phyloP scores from a whole-genome alignment of 495 filamentous ascomycete genomes.

The Extremus antarcticus region DNA sequence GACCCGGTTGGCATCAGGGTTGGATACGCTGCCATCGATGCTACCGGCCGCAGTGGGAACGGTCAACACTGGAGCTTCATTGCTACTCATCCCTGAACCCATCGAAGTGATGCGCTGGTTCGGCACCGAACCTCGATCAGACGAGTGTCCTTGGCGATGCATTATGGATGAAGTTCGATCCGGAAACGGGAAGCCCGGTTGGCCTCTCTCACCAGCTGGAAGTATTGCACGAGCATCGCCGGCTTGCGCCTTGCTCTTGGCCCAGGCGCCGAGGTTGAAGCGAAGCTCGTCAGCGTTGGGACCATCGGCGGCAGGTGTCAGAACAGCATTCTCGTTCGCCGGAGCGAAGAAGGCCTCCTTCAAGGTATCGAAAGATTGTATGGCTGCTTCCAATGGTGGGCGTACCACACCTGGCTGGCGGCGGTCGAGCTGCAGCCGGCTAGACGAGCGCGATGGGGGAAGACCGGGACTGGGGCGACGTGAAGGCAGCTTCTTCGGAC shows the following conservation, averaged over 20 bases:
- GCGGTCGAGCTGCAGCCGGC: conserved; percentile 2
- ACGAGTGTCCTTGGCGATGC: not conserved
- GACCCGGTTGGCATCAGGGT: not conserved
- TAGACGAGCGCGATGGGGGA: not conserved
- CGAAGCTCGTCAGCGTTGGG: conserved; percentile 1
- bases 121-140: not conserved
- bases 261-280: conserved; percentile 9
- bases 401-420: not conserved
- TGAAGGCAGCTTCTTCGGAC: conserved; percentile 5
- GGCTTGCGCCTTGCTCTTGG: not conserved
- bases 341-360: conserved; percentile 10
- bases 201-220: not conserved
- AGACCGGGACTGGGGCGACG: conserved; percentile 1
- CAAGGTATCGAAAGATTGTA: conserved; percentile 4
- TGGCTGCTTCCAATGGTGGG: not conserved
- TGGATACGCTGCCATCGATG: not conserved
- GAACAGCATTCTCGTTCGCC: conserved; percentile 10
- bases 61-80: not conserved
- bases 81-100: not conserved
- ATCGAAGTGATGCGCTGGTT: not conserved
- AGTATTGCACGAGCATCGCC: not conserved
- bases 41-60: not conserved
- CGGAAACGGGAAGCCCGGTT: conserved; percentile 3
- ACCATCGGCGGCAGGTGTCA: conserved; percentile 7
- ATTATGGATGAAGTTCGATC: conserved; percentile 1